Evolutionary conservation across 768 basidiomycete species (phyloP), one percentile per base, ranked within the genome.

Genomic region (Kwoniella dendrophila): DNA sequence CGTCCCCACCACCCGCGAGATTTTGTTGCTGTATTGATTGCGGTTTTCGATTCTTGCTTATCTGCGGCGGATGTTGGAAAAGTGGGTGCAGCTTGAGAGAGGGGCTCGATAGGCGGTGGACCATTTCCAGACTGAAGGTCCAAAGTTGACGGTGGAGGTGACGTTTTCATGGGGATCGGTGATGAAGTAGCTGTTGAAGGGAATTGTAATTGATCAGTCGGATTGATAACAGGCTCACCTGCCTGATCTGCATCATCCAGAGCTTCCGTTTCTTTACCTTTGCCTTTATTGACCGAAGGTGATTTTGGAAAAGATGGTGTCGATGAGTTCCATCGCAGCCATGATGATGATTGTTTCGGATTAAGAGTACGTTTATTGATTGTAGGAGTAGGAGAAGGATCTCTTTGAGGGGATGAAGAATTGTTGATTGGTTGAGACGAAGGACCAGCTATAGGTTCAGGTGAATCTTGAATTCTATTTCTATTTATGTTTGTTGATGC

Each of bases 281-380:
- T 68, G 14, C 68, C 70, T 50, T 67, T 67, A 41, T 24, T 33
- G 2, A 30, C 24, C 29, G 67, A 60, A 2, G 50, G 33, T 16
- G 71, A 63, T 29, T 55, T 60, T 18, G 71, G 71, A 44, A 73
- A 75, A 4, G 67, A 61, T 3, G 69, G 64, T 4, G 66, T 49
- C 12, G 65, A 68, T 0, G 64, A 59, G 40, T 69, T 71, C 74
- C 74, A 75, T 34, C 70, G 57, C 10, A 73, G 51, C 74, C 74
- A 75, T 32, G 71, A 69, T 7, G 40, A 65, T 5, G 74, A 75
- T 32, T 56, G 29, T 57, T 75, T 75, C 8, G 74, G 71, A 38
- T 73, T 73, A 4, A 75, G 56, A 11, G 36, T 52, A 16, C 57
- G 14, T 51, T 38, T 50, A 32, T 26, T 22, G 1, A 8, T 26